Conservation (phyloP, 768 basidiomycete genomes). For the Calocera cornea region DNA sequence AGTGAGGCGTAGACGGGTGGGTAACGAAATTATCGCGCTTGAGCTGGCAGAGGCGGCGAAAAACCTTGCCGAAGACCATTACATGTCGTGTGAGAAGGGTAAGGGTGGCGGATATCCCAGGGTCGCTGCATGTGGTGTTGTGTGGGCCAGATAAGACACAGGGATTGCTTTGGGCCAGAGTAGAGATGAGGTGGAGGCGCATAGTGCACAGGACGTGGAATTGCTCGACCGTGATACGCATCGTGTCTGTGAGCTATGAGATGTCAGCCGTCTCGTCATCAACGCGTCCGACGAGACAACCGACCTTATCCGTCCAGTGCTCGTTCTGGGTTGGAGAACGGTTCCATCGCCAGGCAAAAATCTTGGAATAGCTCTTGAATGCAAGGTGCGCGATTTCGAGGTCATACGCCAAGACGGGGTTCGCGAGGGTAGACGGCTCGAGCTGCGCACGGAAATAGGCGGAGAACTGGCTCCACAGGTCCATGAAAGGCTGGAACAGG, state of each 20-base stretch:
- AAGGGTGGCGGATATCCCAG: slow-evolving; percentile 33
- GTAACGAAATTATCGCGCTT: not conserved
- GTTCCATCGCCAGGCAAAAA: slow-evolving; percentile 60
- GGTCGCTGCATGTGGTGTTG: slow-evolving; percentile 19
- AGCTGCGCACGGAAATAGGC: slow-evolving; percentile 27
- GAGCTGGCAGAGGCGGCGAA: slow-evolving; percentile 52
- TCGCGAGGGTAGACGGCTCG: slow-evolving; percentile 24
- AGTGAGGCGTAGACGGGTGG: not conserved
- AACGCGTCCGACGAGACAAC: slow-evolving; percentile 17
- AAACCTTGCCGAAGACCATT: slow-evolving; percentile 63
- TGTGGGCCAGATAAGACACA: not conserved
- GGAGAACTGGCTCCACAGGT: slow-evolving; percentile 47
- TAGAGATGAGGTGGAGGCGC: slow-evolving; percentile 41
- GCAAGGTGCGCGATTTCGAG: slow-evolving; percentile 50
- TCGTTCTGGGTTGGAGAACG: slow-evolving; percentile 33
- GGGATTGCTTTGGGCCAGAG: slow-evolving; percentile 25
- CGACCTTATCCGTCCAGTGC: slow-evolving; percentile 42
- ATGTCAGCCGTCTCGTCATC: slow-evolving; percentile 9
- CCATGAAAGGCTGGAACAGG: slow-evolving; percentile 10
- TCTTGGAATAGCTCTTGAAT: slow-evolving; percentile 61
- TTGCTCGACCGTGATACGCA: slow-evolving; percentile 44
- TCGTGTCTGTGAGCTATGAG: slow-evolving; percentile 45
- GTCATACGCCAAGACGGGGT: slow-evolving; percentile 32
- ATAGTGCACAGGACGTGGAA: slow-evolving; percentile 41
- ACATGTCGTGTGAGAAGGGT: slow-evolving; percentile 54